Percentiles rank a stretch among this genome's conserved stretches.
These are phyloP conservation scores for Kitagawia praeruptora DNA, from an alignment of 129 eudicot genomes.

Conservation along the genomic window DNA sequence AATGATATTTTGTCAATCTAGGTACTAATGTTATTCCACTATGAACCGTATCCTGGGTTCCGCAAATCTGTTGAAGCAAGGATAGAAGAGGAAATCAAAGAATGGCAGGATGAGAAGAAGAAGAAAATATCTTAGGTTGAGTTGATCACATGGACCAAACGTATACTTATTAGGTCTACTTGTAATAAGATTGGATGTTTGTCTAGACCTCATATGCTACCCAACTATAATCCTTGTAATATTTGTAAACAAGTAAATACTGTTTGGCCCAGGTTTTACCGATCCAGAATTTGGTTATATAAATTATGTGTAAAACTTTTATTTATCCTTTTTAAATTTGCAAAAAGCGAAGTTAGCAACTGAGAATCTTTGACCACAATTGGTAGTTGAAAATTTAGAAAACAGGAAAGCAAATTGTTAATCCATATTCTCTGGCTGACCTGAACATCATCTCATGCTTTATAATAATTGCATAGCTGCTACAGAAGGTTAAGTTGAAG, in stretches of 20 bases:
- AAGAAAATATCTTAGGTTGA: slow-evolving; percentile 48
- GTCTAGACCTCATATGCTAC: not conserved
- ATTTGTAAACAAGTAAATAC: not conserved
- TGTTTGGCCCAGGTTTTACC: not conserved
- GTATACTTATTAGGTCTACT: not conserved
- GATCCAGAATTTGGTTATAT: not conserved
- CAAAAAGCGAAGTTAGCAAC: not conserved
- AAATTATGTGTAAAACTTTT: not conserved
- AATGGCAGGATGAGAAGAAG: slow-evolving; percentile 70
- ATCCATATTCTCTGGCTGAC: no score
- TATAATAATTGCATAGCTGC: no score
- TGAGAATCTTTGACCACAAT: not conserved
- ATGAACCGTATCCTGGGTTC: slow-evolving; percentile 93
- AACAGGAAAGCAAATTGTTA: not conserved
- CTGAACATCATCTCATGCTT: no score
- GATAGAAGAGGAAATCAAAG: slow-evolving; percentile 63
- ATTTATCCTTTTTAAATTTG: not conserved
- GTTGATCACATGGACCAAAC: not conserved
- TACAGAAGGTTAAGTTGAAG: no score
- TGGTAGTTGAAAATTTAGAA: not conserved
- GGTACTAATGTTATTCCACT: slow-evolving; percentile 60
- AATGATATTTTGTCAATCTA: slow-evolving; percentile 21
- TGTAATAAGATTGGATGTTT: not conserved
- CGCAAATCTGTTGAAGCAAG: slow-evolving; percentile 53
- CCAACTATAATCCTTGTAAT: not conserved